phyloP scores from a whole-genome alignment of 176 grass and related monocot species.

The Hordeum marinum region DNA sequence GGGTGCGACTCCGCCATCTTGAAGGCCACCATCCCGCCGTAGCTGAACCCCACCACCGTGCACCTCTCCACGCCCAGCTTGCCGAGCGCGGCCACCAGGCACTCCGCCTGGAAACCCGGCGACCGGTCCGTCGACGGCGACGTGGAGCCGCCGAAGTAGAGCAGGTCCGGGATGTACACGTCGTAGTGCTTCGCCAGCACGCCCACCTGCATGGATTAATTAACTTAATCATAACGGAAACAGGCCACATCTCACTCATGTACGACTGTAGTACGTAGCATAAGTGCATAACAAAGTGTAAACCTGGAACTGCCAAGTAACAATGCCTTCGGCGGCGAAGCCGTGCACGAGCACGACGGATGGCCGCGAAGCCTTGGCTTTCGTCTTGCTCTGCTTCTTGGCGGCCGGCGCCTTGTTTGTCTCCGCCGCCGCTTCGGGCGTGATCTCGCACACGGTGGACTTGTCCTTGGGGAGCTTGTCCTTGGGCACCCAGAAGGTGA shows the following conservation, averaged over 20 bases:
- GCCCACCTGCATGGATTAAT: constrained; percentile 23
- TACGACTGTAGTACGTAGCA: not conserved
- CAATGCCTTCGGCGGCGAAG: constrained; percentile 80
- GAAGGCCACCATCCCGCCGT: constrained; percentile 93
- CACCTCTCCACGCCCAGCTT: constrained; percentile 58
- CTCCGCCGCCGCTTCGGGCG: not conserved
- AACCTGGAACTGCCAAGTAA: constrained; percentile 92
- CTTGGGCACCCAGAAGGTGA: constrained; percentile 86
- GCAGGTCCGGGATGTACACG: constrained; percentile 94
- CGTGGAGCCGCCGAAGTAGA: constrained; percentile 82
- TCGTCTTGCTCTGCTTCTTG: too few species aligned
- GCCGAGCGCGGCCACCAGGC: constrained; percentile 46
- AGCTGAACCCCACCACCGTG: constrained; percentile 93
- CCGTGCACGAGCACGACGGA: constrained; percentile 82
- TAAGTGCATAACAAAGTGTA: not conserved
- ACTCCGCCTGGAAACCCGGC: constrained; percentile 69
- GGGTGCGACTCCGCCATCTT: constrained; percentile 81
- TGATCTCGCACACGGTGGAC: constrained; percentile 8
- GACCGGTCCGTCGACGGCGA: constrained; percentile 59
- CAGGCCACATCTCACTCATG: not conserved
- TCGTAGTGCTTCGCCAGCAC: constrained; percentile 58
- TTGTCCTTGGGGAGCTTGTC: constrained; percentile 54
- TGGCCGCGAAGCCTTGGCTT: not conserved
- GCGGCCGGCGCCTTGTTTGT: not conserved
- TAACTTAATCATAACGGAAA: not conserved